Evolutionary conservation across 768 basidiomycete genomes (phyloP).

Genomic region (Saitozyma podzolica): DNA sequence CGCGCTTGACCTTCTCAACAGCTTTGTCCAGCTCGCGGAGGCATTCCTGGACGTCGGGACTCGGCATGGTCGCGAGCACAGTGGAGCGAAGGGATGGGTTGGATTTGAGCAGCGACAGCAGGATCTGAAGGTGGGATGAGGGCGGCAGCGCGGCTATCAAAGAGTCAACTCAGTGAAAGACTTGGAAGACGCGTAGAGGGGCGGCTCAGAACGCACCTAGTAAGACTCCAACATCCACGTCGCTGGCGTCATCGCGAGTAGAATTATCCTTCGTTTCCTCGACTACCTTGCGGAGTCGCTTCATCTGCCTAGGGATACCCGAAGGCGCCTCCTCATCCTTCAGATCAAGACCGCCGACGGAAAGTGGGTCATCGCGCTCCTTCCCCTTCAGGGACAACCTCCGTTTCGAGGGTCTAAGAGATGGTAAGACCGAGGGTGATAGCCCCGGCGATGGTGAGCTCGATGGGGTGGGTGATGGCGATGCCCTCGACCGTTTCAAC

Average conservation of each 20-base stretch:
- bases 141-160: slow-evolving; percentile 36
- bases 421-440: slow-evolving; percentile 9
- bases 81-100: slow-evolving; percentile 24
- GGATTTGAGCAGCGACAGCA: slow-evolving; percentile 24
- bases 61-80: slow-evolving; percentile 30
- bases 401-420: slow-evolving; percentile 7
- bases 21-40: slow-evolving; percentile 15
- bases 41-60: slow-evolving; percentile 33
- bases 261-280: not conserved
- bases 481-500: slow-evolving; percentile 29
- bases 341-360: slow-evolving; percentile 26
- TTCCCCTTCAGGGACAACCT: not conserved
- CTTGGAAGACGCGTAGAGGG: not conserved
- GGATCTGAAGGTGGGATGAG: slow-evolving; percentile 36
- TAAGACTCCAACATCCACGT: slow-evolving; percentile 39
- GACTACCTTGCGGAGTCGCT: slow-evolving; percentile 8
- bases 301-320: slow-evolving; percentile 4
- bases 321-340: slow-evolving; percentile 10
- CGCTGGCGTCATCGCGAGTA: slow-evolving; percentile 6
- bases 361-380: slow-evolving; percentile 18
- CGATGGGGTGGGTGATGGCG: slow-evolving; percentile 29
- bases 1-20: slow-evolving; percentile 23
- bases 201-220: slow-evolving; percentile 27
- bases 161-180: not conserved
- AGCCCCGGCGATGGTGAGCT: slow-evolving; percentile 27